phyloP scores from a whole-genome alignment of 805 yeast species.

The Wickerhamomyces strasburgensis region DNA sequence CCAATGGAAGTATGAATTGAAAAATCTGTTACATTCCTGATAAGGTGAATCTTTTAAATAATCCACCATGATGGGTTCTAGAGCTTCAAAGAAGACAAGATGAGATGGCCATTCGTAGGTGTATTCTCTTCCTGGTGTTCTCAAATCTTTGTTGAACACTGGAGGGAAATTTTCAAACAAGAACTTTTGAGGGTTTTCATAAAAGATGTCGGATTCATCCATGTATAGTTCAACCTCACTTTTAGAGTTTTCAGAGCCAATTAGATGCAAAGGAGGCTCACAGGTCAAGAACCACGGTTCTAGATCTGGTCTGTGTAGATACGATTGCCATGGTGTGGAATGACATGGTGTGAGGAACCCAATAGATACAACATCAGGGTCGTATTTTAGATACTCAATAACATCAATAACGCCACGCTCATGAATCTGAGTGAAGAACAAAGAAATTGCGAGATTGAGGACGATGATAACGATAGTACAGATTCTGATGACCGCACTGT shows the following conservation, averaged over 20 bases:
- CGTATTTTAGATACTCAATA: slow-evolving; percentile 43
- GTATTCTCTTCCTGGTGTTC: slow-evolving; percentile 26
- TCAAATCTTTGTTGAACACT: slow-evolving; percentile 18
- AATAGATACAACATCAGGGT: slow-evolving; percentile 40
- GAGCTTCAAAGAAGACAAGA: slow-evolving; percentile 64
- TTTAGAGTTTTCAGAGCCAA: slow-evolving; percentile 26
- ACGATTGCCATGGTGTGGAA: slow-evolving; percentile 92
- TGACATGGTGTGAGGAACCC: slow-evolving; percentile 96
- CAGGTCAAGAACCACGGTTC: slow-evolving; percentile 79
- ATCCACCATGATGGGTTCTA: slow-evolving; percentile 41
- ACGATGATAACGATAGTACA: slow-evolving; percentile 22
- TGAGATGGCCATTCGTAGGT: slow-evolving; percentile 64
- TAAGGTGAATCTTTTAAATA: slow-evolving; percentile 41
- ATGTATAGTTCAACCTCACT: slow-evolving; percentile 43
- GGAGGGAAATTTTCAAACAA: slow-evolving; percentile 50
- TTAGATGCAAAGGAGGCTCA: slow-evolving; percentile 69
- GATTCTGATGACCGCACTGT: slow-evolving; percentile 13
- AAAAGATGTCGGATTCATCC: slow-evolving; percentile 87
- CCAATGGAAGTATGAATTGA: slow-evolving; percentile 83
- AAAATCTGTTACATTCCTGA: slow-evolving; percentile 47
- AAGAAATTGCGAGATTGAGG: slow-evolving; percentile 39
- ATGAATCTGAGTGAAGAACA: slow-evolving; percentile 59
- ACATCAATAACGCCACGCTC: slow-evolving; percentile 84
- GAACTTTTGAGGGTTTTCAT: slow-evolving; percentile 58
- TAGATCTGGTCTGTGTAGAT: slow-evolving; percentile 56